Evolutionary conservation across 2,329 filamentous ascomycete genomes (phyloP).

Genomic region (Aspergillus hiratsukae): DNA sequence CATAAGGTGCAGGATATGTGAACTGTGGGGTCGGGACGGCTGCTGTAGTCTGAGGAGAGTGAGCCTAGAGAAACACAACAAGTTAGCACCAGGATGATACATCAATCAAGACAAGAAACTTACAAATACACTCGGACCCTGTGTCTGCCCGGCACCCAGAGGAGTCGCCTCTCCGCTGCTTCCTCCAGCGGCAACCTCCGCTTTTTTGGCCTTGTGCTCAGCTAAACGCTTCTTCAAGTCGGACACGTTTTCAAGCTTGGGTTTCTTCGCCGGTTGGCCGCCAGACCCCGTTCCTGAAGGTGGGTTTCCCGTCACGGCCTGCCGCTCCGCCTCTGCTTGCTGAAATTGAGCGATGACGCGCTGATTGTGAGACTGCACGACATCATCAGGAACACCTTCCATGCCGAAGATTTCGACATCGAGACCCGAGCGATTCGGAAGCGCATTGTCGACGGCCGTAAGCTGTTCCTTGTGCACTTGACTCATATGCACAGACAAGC

Average conservation of each 20-base stretch:
- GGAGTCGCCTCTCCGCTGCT: slow-evolving; percentile 58
- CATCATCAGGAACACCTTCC: slow-evolving; percentile 89
- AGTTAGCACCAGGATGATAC: slow-evolving; percentile 7
- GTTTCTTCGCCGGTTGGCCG: slow-evolving; percentile 53
- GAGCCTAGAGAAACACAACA: slow-evolving; percentile 24
- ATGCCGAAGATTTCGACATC: slow-evolving; percentile 98
- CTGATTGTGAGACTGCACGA: slow-evolving; percentile 77
- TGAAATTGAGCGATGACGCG: slow-evolving; percentile 82
- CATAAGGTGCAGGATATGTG: slow-evolving; percentile 38
- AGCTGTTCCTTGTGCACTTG: slow-evolving; percentile 97
- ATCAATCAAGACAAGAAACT: slow-evolving; percentile 33
- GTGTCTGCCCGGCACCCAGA: slow-evolving; percentile 43
- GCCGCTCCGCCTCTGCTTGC: slow-evolving; percentile 76
- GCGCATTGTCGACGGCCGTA: slow-evolving; percentile 82
- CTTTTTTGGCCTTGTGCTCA: slow-evolving; percentile 66
- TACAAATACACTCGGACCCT: slow-evolving; percentile 56
- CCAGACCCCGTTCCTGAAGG: slow-evolving; percentile 55
- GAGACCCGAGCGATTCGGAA: slow-evolving; percentile 77
- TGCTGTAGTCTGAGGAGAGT: slow-evolving; percentile 40
- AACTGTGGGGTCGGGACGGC: slow-evolving; percentile 28
- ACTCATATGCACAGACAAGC: slow-evolving; percentile 93
- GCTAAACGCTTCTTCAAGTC: slow-evolving; percentile 78
- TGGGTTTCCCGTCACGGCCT: slow-evolving; percentile 78
- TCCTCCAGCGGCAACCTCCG: slow-evolving; percentile 54
- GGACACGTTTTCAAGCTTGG: slow-evolving; percentile 67